Evolutionary conservation across 192 early-diverging fungal species (phyloP).

Genomic region (Entomortierella lignicola): DNA sequence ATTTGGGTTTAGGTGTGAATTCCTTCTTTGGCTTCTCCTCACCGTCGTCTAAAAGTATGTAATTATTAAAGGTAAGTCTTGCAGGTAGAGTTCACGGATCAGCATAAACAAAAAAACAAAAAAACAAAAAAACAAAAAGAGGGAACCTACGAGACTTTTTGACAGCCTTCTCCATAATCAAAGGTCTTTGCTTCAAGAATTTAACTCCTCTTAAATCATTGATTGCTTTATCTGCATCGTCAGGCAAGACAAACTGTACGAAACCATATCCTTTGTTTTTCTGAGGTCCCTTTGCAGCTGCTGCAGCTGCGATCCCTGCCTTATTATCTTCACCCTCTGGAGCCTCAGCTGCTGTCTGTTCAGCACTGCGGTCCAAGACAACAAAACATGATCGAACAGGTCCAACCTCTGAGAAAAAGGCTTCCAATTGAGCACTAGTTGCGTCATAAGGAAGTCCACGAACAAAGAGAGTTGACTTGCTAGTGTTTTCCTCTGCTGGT

Average conservation of each 20-base stretch:
- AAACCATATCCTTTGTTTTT: constrained; percentile 92
- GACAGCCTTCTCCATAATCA: constrained; percentile 86
- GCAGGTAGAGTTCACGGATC: no score
- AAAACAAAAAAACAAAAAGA: neutral
- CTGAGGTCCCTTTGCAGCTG: constrained; percentile 18
- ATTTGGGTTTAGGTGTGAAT: constrained; percentile 42
- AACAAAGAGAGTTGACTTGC: constrained; percentile 84
- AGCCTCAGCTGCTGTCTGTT: constrained; percentile 25
- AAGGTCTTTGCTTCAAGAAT: constrained; percentile 75
- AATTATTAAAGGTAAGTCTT: no score
- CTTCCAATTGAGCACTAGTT: constrained; percentile 84
- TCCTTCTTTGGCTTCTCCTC: constrained; percentile 42
- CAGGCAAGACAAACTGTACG: constrained; percentile 85
- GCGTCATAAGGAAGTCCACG: constrained; percentile 87
- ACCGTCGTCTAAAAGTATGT: constrained; percentile 16
- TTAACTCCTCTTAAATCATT: constrained; percentile 77
- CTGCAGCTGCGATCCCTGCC: constrained; percentile 22
- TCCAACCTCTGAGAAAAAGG: constrained; percentile 90
- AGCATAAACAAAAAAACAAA: neutral
- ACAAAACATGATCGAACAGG: constrained; percentile 93
- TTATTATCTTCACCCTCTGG: constrained; percentile 15
- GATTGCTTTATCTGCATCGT: constrained; percentile 85
- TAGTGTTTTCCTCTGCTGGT: constrained; percentile 28
- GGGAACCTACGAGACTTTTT: constrained; percentile 54
- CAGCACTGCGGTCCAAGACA: constrained; percentile 64